Conservation (phyloP, 1,284 basidiomycete genomes). For the Rhizoctonia solani region DNA sequence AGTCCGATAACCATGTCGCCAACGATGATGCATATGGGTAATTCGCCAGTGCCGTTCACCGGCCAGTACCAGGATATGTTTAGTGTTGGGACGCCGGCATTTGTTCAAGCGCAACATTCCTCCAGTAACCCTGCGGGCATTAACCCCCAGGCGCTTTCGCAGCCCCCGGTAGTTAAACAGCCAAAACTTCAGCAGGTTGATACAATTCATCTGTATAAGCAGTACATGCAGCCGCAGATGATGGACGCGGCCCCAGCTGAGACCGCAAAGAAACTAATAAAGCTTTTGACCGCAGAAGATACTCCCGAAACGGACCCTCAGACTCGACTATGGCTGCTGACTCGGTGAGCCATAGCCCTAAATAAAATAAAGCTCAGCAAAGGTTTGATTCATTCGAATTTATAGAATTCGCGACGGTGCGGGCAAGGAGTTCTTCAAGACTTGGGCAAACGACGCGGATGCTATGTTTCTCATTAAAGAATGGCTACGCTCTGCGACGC, state of each 20-base stretch:
- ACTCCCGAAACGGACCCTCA: slow-evolving; percentile 27
- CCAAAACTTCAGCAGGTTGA: background rate
- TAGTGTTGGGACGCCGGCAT: background rate
- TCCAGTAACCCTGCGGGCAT: slow-evolving; percentile 11
- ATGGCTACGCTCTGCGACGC: slow-evolving; percentile 69
- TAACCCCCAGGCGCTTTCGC: slow-evolving; percentile 23
- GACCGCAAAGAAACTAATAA: slow-evolving; percentile 28
- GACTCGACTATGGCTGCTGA: slow-evolving; percentile 33
- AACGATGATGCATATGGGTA: slow-evolving; percentile 30
- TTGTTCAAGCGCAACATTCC: slow-evolving; percentile 3
- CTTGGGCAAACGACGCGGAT: slow-evolving; percentile 70
- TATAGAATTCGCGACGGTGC: slow-evolving; percentile 71
- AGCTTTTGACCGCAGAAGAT: slow-evolving; percentile 30
- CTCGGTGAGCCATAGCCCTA: slow-evolving; percentile 22
- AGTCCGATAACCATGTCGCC: slow-evolving; percentile 31
- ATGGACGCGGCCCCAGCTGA: slow-evolving; percentile 20
- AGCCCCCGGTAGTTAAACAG: slow-evolving; percentile 2
- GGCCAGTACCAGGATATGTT: slow-evolving; percentile 15
- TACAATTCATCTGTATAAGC: slow-evolving; percentile 29
- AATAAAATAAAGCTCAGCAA: background rate
- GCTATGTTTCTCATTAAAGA: slow-evolving; percentile 77
- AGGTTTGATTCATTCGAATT: slow-evolving; percentile 55
- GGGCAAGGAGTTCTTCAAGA: slow-evolving; percentile 79
- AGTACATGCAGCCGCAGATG: slow-evolving; percentile 32
- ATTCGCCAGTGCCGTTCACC: slow-evolving; percentile 5